Conservation (phyloP, 2,329 filamentous ascomycete species). For the Claviceps arundinis region DNA sequence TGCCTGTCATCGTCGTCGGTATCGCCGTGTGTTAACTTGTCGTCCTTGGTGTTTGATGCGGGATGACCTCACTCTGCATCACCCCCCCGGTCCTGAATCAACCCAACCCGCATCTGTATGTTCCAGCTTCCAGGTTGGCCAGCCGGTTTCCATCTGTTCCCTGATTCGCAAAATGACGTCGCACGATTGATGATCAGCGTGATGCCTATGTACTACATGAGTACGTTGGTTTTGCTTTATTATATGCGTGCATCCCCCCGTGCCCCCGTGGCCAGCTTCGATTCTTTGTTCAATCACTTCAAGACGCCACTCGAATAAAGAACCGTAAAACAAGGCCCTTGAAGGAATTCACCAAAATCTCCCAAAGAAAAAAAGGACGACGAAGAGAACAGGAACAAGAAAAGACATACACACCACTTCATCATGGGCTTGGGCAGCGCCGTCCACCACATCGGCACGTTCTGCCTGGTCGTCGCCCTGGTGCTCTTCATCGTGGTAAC, state of each 20-base stretch:
- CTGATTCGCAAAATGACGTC: not conserved
- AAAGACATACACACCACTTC: not conserved
- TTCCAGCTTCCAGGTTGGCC: no score
- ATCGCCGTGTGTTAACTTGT: no score
- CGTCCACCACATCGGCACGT: slow-evolving; percentile 44
- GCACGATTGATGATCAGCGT: not conserved
- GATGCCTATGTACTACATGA: not conserved
- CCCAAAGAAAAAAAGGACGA: not conserved
- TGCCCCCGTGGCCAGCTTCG: not conserved
- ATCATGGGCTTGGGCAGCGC: slow-evolving; percentile 34
- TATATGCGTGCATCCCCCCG: slow-evolving; percentile 4
- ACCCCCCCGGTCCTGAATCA: not conserved
- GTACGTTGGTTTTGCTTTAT: slow-evolving; percentile 4
- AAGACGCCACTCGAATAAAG: not conserved
- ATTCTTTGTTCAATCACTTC: no score
- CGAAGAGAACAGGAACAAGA: not conserved
- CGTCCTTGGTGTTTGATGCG: no score
- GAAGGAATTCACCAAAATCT: no score
- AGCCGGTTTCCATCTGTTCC: not conserved
- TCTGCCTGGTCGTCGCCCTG: slow-evolving; percentile 40
- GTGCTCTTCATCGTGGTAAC: slow-evolving; percentile 44
- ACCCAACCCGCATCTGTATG: no score
- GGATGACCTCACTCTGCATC: no score
- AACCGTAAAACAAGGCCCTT: no score
- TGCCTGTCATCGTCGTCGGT: no score